A percentile compares a stretch with the other conserved stretches of the same genome.
Evolutionary conservation across 176 grass and related monocot species (phyloP).

Genomic region (Oryza nivara): DNA sequence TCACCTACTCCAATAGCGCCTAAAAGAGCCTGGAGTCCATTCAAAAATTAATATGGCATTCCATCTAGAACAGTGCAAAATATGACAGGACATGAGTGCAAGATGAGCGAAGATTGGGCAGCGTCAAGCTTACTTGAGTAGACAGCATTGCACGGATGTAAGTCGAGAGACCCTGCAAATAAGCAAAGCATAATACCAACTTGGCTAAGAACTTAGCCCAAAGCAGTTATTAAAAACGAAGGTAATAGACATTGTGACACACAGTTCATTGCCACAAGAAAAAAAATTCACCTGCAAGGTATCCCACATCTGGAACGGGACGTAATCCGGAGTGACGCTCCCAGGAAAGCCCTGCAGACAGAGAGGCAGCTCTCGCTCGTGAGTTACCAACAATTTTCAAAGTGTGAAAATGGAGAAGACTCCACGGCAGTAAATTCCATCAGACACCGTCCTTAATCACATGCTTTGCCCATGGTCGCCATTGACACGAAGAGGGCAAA

Average conservation of each 20-base stretch:
- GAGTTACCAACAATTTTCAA: not conserved
- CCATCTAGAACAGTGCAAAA: slow-evolving; percentile 35
- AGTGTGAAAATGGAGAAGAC: not conserved
- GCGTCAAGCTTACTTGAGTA: slow-evolving; percentile 71
- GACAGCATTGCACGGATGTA: slow-evolving; percentile 95
- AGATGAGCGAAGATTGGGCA: not conserved
- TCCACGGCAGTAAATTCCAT: not conserved
- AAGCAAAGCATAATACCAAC: not conserved
- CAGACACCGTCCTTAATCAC: not conserved
- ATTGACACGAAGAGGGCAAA: not conserved
- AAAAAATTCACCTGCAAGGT: slow-evolving; percentile 65
- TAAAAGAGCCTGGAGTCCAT: slow-evolving; percentile 70
- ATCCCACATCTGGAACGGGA: slow-evolving; percentile 92
- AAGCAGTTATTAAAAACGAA: not conserved
- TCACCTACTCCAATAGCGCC: slow-evolving; percentile 91
- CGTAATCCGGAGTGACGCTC: slow-evolving; percentile 90
- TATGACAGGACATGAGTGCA: not conserved
- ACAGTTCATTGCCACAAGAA: not conserved
- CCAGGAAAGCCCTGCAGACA: slow-evolving; percentile 76
- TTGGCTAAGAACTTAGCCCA: not conserved
- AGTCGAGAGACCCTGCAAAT: slow-evolving; percentile 75
- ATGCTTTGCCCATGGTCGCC: not conserved
- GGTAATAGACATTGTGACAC: not conserved
- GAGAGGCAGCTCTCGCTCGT: slow-evolving; percentile 13
- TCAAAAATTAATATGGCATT: slow-evolving; percentile 27